phyloP scores from a whole-genome alignment of 495 filamentous ascomycete genomes.

The Neurospora hispaniola region DNA sequence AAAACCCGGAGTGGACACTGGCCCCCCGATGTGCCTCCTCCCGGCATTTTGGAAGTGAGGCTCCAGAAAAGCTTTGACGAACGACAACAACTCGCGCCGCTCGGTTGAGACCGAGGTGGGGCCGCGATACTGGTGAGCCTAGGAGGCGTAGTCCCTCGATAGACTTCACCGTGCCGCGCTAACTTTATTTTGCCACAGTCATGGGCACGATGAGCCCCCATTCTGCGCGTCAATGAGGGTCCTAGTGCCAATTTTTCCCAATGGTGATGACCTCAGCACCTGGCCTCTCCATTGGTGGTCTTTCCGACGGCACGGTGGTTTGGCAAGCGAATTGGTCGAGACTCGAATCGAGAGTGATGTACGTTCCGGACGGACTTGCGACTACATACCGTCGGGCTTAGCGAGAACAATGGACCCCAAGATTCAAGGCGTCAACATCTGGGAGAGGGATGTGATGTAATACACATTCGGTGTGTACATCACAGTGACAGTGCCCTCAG shows the following conservation, averaged over 20 bases:
- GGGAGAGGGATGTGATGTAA: neutral
- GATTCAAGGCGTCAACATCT: neutral
- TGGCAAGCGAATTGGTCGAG: neutral
- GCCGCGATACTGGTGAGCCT: neutral
- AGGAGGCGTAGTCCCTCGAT: neutral
- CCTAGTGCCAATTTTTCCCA: neutral
- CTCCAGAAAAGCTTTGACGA: neutral
- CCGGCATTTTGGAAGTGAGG: neutral
- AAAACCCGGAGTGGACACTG: neutral
- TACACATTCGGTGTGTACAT: neutral
- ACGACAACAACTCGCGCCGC: neutral
- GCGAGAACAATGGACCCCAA: neutral
- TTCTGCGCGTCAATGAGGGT: neutral
- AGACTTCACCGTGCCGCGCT: neutral
- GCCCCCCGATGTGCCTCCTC: neutral
- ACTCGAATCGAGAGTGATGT: neutral
- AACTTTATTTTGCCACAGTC: neutral
- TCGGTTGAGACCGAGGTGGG: neutral
- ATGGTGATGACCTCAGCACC: neutral
- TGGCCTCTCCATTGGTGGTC: neutral
- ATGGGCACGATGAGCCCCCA: neutral
- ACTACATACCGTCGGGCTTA: neutral
- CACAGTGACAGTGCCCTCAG: neutral
- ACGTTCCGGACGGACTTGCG: neutral
- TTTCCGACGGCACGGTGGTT: neutral